phyloP scores from a whole-genome alignment of 129 eudicot species.

The Escallonia herrerae region DNA sequence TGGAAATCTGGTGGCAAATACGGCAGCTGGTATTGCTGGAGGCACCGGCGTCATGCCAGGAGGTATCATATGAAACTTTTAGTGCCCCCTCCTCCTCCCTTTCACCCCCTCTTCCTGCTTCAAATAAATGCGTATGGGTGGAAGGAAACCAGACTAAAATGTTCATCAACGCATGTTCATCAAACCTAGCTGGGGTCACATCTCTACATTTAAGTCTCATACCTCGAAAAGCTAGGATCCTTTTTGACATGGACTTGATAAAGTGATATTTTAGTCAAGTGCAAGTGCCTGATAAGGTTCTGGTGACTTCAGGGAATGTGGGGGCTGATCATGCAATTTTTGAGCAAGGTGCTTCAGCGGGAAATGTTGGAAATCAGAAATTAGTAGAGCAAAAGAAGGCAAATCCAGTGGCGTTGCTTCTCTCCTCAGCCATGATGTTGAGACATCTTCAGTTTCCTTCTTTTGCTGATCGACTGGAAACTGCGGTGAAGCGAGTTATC shows the following conservation, averaged over 20 bases:
- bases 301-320: conserved; percentile 52
- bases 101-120: too few species aligned
- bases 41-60: conserved; percentile 99
- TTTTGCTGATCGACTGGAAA: conserved; percentile 89
- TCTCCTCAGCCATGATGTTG: conserved; percentile 94
- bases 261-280: too few species aligned
- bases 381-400: conserved; percentile 66
- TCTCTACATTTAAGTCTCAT: too few species aligned
- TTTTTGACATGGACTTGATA: too few species aligned
- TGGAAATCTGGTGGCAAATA: conserved; percentile 88
- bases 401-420: conserved; percentile 87
- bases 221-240: too few species aligned
- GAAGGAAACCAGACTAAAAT: too few species aligned
- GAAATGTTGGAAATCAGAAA: conserved; percentile 75
- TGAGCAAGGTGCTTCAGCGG: conserved; percentile 99
- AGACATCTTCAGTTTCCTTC: conserved; percentile 96
- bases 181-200: too few species aligned
- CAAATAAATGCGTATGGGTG: too few species aligned
- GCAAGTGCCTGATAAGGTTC: too few species aligned
- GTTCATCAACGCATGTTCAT: too few species aligned
- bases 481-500: conserved; percentile 66
- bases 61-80: conserved; percentile 30
- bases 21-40: conserved; percentile 98
- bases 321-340: conserved; percentile 92
- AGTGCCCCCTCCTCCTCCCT: neutral